Conservation (phyloP, 371 early-diverging fungal genomes). For the Nematocida major region DNA sequence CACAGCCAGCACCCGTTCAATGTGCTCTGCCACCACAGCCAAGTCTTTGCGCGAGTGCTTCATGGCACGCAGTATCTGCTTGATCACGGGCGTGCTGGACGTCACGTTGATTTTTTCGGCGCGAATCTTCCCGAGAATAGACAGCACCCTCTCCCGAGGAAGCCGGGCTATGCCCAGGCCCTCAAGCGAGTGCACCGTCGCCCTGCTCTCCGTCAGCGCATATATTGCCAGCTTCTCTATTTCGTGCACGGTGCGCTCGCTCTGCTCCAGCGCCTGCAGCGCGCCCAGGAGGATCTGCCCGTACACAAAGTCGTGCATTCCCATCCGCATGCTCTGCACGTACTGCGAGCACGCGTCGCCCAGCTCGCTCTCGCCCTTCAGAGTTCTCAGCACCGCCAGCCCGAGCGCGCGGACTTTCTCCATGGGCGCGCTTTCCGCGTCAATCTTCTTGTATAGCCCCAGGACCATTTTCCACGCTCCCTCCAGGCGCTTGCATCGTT, state of each 20-base stretch:
- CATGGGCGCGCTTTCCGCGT: not conserved
- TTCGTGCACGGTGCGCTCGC: not conserved
- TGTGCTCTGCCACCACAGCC: no score
- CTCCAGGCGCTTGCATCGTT: no score
- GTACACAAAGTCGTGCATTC: not conserved
- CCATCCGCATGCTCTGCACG: not conserved
- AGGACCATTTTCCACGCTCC: not conserved
- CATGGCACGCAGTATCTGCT: no score
- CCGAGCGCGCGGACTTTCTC: not conserved
- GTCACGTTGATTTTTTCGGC: conserved; percentile 3
- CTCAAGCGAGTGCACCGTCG: not conserved
- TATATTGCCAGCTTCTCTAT: not conserved
- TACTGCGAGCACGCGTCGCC: not conserved
- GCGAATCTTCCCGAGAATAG: not conserved
- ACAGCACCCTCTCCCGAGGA: not conserved
- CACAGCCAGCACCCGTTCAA: no score
- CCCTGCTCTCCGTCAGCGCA: not conserved
- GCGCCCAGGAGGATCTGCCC: not conserved
- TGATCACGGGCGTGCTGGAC: not conserved
- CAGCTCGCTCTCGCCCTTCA: not conserved
- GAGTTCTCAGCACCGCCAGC: not conserved
- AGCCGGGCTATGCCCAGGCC: not conserved
- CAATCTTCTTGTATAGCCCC: not conserved
- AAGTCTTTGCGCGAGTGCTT: no score
- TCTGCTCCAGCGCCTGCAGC: not conserved